Evolutionary conservation across 352 stramenopile genomes (phyloP).

Genomic region (Phytophthora sp.): DNA sequence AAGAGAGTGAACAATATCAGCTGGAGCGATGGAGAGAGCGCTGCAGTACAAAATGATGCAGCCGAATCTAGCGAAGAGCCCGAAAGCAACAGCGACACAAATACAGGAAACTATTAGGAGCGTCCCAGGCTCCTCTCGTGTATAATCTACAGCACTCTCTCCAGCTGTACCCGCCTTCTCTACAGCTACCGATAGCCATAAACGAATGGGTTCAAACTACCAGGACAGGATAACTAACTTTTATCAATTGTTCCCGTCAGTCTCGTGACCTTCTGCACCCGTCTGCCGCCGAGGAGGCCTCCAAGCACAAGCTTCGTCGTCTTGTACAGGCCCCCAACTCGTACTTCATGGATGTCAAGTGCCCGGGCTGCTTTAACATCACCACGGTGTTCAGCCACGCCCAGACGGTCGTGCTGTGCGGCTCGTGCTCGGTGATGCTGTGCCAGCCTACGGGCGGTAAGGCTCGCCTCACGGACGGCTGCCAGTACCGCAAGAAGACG

Average conservation of each 20-base stretch:
- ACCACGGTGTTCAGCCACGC: conserved; percentile 99
- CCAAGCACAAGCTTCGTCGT: conserved; percentile 99
- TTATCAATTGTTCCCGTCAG: conserved; percentile 36
- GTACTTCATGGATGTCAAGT: conserved; percentile 99
- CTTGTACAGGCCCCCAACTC: conserved; percentile 99
- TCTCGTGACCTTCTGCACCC: conserved; percentile 98
- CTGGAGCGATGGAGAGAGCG: conserved; percentile 10
- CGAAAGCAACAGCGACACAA: background rate
- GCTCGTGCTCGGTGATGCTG: conserved; percentile 97
- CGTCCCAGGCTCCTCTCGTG: background rate
- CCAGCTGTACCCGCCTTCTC: background rate
- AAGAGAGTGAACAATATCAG: background rate
- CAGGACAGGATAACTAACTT: conserved; percentile 7
- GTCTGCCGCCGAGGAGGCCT: conserved; percentile 93
- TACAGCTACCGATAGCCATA: background rate
- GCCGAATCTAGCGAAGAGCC: background rate
- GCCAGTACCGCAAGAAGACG: conserved; percentile 99
- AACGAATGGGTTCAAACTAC: conserved; percentile 19
- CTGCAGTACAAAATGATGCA: background rate
- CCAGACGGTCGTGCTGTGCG: conserved; percentile 98
- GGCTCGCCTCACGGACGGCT: conserved; percentile 98
- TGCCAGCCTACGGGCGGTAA: conserved; percentile 99
- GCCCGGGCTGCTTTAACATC: conserved; percentile 99
- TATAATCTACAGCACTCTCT: conserved; percentile 5
- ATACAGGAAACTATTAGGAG: background rate